Conservation (phyloP, 768 basidiomycete species). For the Pleurotus tuber-regium region DNA sequence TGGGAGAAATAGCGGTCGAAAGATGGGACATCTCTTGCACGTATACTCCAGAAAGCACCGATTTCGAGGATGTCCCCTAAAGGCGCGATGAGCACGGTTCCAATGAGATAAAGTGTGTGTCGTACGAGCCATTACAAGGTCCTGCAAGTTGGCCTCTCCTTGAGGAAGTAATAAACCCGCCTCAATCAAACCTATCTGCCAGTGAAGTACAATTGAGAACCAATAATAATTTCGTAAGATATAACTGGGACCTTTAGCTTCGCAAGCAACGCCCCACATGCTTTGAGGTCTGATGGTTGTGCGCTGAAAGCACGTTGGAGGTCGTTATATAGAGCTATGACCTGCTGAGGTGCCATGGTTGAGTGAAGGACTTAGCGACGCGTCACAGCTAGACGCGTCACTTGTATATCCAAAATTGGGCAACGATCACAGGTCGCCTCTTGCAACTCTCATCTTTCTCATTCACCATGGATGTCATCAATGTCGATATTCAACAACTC, state of each 20-base stretch:
- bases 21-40: constrained; percentile 82
- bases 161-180: constrained; percentile 76
- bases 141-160: constrained; percentile 56
- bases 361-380: constrained; percentile 19
- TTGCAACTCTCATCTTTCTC: too few relatives aligned
- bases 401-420: constrained; percentile 6
- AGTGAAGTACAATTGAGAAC: constrained; percentile 2
- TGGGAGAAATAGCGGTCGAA: constrained; percentile 96
- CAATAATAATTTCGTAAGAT: neutral
- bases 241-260: constrained; percentile 65
- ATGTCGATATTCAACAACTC: constrained; percentile 81
- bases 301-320: constrained; percentile 66
- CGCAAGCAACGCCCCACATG: constrained; percentile 57
- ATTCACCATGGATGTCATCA: constrained; percentile 44
- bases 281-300: constrained; percentile 64
- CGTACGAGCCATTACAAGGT: constrained; percentile 75
- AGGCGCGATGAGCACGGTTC: neutral
- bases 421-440: constrained; percentile 15
- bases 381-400: constrained; percentile 50
- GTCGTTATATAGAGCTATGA: constrained; percentile 61
- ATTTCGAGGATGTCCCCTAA: constrained; percentile 94
- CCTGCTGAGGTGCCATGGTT: constrained; percentile 49
- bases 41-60: constrained; percentile 92
- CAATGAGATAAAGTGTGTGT: constrained; percentile 12
- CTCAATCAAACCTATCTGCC: constrained; percentile 74